phyloP scores from a whole-genome alignment of 1,139 yeast genomes.

The Candida albicans region DNA sequence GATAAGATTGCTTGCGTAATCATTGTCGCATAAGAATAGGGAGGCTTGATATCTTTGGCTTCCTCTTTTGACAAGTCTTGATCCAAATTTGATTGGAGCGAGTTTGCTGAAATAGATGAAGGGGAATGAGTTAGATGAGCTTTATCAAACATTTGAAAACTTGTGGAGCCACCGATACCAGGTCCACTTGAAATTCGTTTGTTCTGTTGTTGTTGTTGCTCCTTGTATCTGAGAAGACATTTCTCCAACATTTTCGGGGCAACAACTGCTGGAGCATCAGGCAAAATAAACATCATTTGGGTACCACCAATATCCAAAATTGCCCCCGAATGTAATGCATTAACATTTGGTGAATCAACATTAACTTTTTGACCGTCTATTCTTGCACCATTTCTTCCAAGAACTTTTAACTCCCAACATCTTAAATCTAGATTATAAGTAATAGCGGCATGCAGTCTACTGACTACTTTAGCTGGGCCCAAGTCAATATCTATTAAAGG shows the following conservation, averaged over 20 bases:
- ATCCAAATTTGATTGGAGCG: conserved; percentile 49
- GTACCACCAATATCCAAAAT: conserved; percentile 94
- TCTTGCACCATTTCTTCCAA: conserved; percentile 92
- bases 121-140: conserved; percentile 41
- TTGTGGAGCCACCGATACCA: conserved; percentile 27
- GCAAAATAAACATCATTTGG: conserved; percentile 97
- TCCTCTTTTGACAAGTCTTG: conserved; percentile 86
- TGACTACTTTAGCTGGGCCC: conserved; percentile 95
- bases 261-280: conserved; percentile 79
- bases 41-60: conserved; percentile 91
- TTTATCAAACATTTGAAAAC: conserved; percentile 57
- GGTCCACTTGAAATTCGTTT: conserved; percentile 11
- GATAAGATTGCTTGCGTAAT: conserved; percentile 95
- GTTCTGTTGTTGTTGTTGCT: conserved; percentile 9
- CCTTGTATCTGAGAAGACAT: conserved; percentile 36
- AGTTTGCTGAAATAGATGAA: conserved; percentile 40
- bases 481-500: conserved; percentile 76
- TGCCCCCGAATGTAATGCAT: conserved; percentile 77
- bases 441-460: conserved; percentile 85
- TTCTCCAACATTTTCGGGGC: conserved; percentile 49
- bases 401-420: conserved; percentile 80
- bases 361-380: conserved; percentile 69
- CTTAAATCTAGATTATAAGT: conserved; percentile 72
- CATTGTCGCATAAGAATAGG: conserved; percentile 96
- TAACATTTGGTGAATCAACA: conserved; percentile 47